A percentile compares a stretch with the other conserved stretches of the same genome.
Evolutionary conservation across 805 yeast species (phyloP).

Genomic region (Blastobotrys mokoenaii): DNA sequence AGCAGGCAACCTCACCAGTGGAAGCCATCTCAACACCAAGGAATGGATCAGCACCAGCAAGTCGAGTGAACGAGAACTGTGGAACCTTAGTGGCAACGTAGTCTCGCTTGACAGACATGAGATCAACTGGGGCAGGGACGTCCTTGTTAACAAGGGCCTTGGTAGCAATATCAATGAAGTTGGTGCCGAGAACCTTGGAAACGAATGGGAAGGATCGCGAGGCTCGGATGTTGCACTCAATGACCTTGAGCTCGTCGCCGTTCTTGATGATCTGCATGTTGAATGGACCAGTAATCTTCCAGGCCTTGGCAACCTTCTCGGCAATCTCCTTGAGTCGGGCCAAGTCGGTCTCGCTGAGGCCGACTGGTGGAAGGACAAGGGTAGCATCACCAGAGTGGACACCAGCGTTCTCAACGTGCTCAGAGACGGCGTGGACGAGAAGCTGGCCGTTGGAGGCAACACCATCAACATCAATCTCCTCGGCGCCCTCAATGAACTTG

Average conservation of each 20-base stretch:
- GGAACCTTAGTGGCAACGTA: conserved; percentile 97
- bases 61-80: conserved; percentile 94
- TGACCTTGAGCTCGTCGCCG: conserved; percentile 73
- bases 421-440: conserved; percentile 90
- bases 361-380: conserved; percentile 85
- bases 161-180: conserved; percentile 92
- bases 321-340: conserved; percentile 77
- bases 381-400: conserved; percentile 99
- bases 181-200: conserved; percentile 89
- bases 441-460: conserved; percentile 87
- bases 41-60: conserved; percentile 99
- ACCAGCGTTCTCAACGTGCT: conserved; percentile 98
- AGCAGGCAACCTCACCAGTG: conserved; percentile 98
- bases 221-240: conserved; percentile 97
- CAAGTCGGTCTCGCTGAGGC: conserved; percentile 57
- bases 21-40: conserved; percentile 99
- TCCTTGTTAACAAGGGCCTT: conserved; percentile 66
- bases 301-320: conserved; percentile 86
- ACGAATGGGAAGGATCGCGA: conserved; percentile 99
- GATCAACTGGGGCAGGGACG: conserved; percentile 70
- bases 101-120: conserved; percentile 66
- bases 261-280: conserved; percentile 92
- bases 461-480: conserved; percentile 95
- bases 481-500: conserved; percentile 90
- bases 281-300: conserved; percentile 96